phyloP scores from a whole-genome alignment of 2,329 filamentous ascomycete genomes.

The Neoarthrinium moseri region DNA sequence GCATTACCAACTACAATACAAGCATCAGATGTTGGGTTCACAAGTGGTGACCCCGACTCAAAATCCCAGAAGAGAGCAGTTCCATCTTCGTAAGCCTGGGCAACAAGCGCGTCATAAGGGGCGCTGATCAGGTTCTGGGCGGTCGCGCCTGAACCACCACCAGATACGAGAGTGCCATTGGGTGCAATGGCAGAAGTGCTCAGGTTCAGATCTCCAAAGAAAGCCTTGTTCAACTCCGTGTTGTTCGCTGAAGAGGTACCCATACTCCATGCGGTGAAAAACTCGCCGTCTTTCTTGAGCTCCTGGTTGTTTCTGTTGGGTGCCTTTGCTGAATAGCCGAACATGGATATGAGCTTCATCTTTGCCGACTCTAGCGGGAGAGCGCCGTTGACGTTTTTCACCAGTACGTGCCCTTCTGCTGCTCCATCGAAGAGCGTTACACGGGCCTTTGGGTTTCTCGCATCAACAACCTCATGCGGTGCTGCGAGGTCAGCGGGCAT shows the following conservation, averaged over 20 bases:
- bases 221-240: constrained; percentile 13
- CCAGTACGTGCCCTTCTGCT: constrained; percentile 31
- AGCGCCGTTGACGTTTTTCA: constrained; percentile 44
- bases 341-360: constrained; percentile 46
- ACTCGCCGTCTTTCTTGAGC: constrained; percentile 41
- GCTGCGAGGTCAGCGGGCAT: constrained; percentile 31
- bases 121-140: constrained; percentile 33
- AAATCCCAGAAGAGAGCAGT: constrained; percentile 46
- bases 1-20: constrained; percentile 55
- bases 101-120: constrained; percentile 36
- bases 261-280: constrained; percentile 15
- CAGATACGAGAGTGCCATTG: constrained; percentile 36
- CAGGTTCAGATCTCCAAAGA: constrained; percentile 19
- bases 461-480: constrained; percentile 38
- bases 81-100: constrained; percentile 38
- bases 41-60: constrained; percentile 30
- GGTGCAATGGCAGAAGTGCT: constrained; percentile 23
- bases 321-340: constrained; percentile 39
- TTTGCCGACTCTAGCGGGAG: constrained; percentile 40
- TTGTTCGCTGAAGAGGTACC: constrained; percentile 14
- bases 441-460: constrained; percentile 30
- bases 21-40: constrained; percentile 44
- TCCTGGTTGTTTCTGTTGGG: constrained; percentile 32
- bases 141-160: constrained; percentile 38
- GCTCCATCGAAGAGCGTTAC: constrained; percentile 32